Percentiles rank a stretch among this genome's conserved stretches.
Evolutionary conservation across 495 filamentous ascomycete genomes (phyloP).

Genomic region (Aspergillus bertholletiae): DNA sequence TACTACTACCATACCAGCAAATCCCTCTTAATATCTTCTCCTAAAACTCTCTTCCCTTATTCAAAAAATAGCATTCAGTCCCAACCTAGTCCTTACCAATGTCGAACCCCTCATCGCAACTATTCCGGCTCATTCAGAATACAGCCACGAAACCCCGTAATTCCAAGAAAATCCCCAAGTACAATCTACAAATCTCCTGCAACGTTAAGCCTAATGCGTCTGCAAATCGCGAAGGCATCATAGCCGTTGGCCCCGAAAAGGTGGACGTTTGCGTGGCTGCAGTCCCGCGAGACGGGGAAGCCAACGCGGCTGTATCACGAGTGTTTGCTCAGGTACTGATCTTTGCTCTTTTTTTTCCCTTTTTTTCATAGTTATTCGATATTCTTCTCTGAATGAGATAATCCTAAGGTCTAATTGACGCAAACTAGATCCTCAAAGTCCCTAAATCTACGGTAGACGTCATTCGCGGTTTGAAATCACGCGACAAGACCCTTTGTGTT

Average conservation of each 20-base stretch:
- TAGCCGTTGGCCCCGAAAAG: constrained; percentile 45
- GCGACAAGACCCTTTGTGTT: constrained; percentile 56
- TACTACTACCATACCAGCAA: too few relatives aligned
- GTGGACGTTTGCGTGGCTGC: constrained; percentile 63
- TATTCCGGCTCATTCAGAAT: constrained; percentile 25
- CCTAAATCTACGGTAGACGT: constrained; percentile 63
- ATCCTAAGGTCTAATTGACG: constrained; percentile 8
- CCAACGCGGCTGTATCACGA: constrained; percentile 62
- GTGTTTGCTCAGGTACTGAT: constrained; percentile 56
- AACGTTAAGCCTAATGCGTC: constrained; percentile 63
- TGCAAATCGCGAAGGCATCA: constrained; percentile 56
- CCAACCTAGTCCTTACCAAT: too few relatives aligned
- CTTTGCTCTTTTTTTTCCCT: too few relatives aligned
- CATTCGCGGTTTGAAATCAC: constrained; percentile 57
- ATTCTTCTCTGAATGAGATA: neutral
- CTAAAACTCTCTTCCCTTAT: too few relatives aligned
- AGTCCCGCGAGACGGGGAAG: constrained; percentile 60
- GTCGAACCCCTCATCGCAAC: constrained; percentile 9
- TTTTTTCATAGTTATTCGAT: too few relatives aligned
- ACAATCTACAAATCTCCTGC: constrained; percentile 47
- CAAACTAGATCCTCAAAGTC: constrained; percentile 48
- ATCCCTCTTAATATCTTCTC: too few relatives aligned
- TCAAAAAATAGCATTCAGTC: too few relatives aligned
- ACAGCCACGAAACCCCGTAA: constrained; percentile 5
- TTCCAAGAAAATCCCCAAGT: constrained; percentile 8